Conservation (phyloP, 2,329 filamentous ascomycete genomes). For the Colletotrichum coccodes region DNA sequence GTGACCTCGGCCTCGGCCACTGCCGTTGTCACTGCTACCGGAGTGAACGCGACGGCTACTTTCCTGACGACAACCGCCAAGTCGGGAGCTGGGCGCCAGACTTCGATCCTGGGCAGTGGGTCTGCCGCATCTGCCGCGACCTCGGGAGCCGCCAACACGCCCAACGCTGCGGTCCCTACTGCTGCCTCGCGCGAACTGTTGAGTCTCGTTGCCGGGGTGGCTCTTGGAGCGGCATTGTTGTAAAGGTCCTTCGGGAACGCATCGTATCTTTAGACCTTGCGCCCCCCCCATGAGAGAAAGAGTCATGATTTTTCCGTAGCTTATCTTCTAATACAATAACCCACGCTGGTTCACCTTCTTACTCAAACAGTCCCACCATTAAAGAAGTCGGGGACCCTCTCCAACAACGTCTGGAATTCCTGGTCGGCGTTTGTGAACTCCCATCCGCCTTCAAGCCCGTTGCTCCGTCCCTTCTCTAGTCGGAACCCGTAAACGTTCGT, state of each 20-base stretch:
- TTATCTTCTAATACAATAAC: not conserved
- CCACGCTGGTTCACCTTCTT: not conserved
- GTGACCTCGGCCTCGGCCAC: not conserved
- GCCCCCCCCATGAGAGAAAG: not conserved
- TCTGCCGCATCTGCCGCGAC: not conserved
- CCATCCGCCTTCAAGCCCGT: constrained; percentile 36
- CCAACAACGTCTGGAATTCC: constrained; percentile 39
- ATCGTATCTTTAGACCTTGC: not conserved
- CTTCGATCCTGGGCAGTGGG: not conserved
- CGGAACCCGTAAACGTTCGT: constrained; percentile 25
- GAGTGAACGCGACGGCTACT: not conserved
- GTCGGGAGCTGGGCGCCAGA: not conserved
- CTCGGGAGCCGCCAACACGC: not conserved
- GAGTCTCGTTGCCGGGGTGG: not conserved
- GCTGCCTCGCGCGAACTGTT: constrained; percentile 4
- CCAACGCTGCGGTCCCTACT: not conserved
- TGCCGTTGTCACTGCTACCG: not conserved
- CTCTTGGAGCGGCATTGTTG: constrained; percentile 12
- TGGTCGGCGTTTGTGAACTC: constrained; percentile 37
- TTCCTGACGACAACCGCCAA: not conserved
- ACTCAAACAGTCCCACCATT: not conserved
- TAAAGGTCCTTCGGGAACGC: not conserved
- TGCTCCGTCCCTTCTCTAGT: not conserved
- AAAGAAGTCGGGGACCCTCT: constrained; percentile 36
- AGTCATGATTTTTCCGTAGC: not conserved